Base-by-base conservation (phyloP, 1,139 yeast species). In the Lodderomyces theae region DNA sequence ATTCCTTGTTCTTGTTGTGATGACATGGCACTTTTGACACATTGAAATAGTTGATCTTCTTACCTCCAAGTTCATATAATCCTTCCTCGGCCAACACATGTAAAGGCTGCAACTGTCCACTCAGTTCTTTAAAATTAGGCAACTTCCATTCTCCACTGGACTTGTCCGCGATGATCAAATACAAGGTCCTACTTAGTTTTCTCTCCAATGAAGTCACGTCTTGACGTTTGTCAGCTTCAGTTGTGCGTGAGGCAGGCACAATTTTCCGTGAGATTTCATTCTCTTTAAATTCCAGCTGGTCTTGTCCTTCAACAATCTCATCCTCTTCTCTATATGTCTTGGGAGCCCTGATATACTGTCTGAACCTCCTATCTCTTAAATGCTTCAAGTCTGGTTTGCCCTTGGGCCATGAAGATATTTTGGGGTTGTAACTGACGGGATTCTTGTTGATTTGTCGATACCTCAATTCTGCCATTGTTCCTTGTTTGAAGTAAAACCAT, bases 11-110 rank as follows among this genome's bases (percentile, higher is more conserved):
- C 18, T 34, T 11, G 18, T 43, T 43, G 28, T 37, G 32, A 45
- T 86, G 94, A 37, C 92, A 83, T 34, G 98, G 98, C 9, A 86
- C 84, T 47, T 79, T 80, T 19, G 97, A 87, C 13, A 92, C 96
- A 16, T 87, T 80, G 86, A 95, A 92, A 39, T 90, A 84, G 61
- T 88, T 85, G 58, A 92, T 78, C 42, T 74, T 63, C 13, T 72
- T 77, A 30, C 96, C 96, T 21, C 96, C 96, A 28, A 86, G 56
- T 28, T 65, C 56, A 58, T 79, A 74, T 44, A 92, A 64, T 1
- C 95, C 95, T 40, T 76, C 64, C 60, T 87, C 89, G 3, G 96
- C 96, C 36, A 81, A 74, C 43, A 66, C 69, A 59, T 88, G 92
- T 53, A 89, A 73, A 19, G 90, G 79, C 37, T 64, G 66, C 22